These are phyloP conservation scores for Alternaria triticina DNA, from an alignment of 2,329 filamentous ascomycete species.

Conservation along the genomic window DNA sequence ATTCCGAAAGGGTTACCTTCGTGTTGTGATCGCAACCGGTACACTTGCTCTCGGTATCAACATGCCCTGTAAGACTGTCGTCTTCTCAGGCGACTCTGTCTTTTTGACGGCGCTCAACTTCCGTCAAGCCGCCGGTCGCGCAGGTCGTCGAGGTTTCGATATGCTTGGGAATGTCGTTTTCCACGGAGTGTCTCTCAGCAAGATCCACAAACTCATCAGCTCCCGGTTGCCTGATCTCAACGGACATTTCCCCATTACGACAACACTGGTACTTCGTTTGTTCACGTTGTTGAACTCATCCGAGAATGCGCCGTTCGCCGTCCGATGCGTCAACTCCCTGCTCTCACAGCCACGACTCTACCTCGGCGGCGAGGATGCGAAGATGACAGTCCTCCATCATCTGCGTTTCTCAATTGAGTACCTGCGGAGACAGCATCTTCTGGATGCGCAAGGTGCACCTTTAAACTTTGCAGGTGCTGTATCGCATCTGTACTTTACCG, in stretches of 20 bases:
- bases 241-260: slow-evolving; percentile 80
- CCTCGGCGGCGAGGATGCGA: slow-evolving; percentile 71
- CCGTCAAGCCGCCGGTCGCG: slow-evolving; percentile 76
- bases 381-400: slow-evolving; percentile 75
- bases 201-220: slow-evolving; percentile 73
- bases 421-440: slow-evolving; percentile 70
- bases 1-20: slow-evolving; percentile 74
- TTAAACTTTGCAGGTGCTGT: slow-evolving; percentile 76
- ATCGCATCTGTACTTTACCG: slow-evolving; percentile 76
- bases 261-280: slow-evolving; percentile 72
- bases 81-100: slow-evolving; percentile 76
- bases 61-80: slow-evolving; percentile 76
- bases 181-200: slow-evolving; percentile 65
- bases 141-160: slow-evolving; percentile 81
- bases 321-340: slow-evolving; percentile 68
- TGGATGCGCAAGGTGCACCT: slow-evolving; percentile 66
- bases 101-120: slow-evolving; percentile 78
- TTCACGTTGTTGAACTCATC: slow-evolving; percentile 72
- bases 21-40: slow-evolving; percentile 75
- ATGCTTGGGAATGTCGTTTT: slow-evolving; percentile 83
- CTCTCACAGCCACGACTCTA: slow-evolving; percentile 74
- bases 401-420: slow-evolving; percentile 83
- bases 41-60: slow-evolving; percentile 78
- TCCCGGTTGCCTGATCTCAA: slow-evolving; percentile 75
- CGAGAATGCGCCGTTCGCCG: slow-evolving; percentile 66